Percentiles rank a stretch among this genome's conserved stretches.
Conservation (phyloP, 805 yeast species). For the Nakazawaea anatomiae region DNA sequence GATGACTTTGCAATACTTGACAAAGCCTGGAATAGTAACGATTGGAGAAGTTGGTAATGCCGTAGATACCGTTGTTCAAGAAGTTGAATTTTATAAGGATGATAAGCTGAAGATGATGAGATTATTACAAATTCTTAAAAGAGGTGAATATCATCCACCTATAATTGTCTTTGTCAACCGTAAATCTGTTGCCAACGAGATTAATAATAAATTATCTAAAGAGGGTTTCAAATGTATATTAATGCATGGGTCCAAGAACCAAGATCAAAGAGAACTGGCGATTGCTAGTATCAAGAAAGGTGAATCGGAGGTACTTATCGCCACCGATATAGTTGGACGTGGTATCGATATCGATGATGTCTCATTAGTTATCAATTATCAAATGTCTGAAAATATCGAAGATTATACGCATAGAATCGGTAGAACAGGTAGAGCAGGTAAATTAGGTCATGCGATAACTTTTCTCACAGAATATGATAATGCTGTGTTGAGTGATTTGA, state of each 20-base stretch:
- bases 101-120: constrained; percentile 40
- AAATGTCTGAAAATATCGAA: constrained; percentile 72
- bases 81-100: constrained; percentile 44
- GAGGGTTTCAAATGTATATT: constrained; percentile 47
- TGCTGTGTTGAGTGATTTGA: constrained; percentile 44
- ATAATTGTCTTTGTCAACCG: constrained; percentile 79
- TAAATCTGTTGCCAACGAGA: constrained; percentile 63
- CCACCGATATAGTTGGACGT: constrained; percentile 94
- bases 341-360: constrained; percentile 92
- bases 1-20: constrained; percentile 57
- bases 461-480: constrained; percentile 57
- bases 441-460: constrained; percentile 68
- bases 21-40: constrained; percentile 54
- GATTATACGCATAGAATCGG: constrained; percentile 92
- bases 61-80: constrained; percentile 64
- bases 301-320: constrained; percentile 60
- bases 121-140: constrained; percentile 31
- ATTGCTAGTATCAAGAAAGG: constrained; percentile 53
- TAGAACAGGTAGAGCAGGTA: constrained; percentile 95
- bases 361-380: constrained; percentile 78
- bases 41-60: constrained; percentile 67
- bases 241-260: constrained; percentile 84
- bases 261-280: constrained; percentile 79
- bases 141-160: constrained; percentile 37
- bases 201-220: constrained; percentile 45